phyloP scores from a whole-genome alignment of 2,329 filamentous ascomycete genomes.

The Lecanicillium sp. region DNA sequence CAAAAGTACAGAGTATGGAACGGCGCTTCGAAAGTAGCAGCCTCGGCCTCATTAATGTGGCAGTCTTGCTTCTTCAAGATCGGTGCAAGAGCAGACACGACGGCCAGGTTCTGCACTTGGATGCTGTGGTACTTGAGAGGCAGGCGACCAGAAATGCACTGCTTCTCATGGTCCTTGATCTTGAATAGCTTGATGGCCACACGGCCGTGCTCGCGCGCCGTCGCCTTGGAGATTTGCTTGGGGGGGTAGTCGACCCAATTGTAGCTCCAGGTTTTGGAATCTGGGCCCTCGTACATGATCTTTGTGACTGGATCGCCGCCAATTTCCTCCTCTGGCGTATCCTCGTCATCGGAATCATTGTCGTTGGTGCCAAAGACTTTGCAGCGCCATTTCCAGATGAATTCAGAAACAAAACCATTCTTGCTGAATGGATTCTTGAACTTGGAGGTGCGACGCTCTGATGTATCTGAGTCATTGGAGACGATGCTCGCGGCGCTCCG shows the following conservation, averaged over 20 bases:
- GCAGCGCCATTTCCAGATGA: constrained; percentile 27
- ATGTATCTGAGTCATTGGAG: not conserved
- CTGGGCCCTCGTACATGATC: constrained; percentile 34
- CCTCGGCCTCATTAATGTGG: constrained; percentile 32
- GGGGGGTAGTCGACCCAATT: constrained; percentile 38
- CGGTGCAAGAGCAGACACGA: constrained; percentile 37
- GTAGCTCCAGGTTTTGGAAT: constrained; percentile 19
- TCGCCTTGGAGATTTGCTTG: constrained; percentile 34
- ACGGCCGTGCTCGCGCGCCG: constrained; percentile 29
- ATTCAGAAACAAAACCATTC: constrained; percentile 20
- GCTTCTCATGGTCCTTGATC: constrained; percentile 37
- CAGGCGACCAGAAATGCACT: constrained; percentile 31
- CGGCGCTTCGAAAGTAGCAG: constrained; percentile 31
- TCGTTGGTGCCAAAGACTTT: constrained; percentile 22
- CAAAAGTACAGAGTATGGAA: constrained; percentile 40
- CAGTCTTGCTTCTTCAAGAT: constrained; percentile 37
- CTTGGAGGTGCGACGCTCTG: not conserved
- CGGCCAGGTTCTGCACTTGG: constrained; percentile 36
- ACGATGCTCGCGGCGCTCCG: not conserved
- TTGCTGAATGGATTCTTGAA: constrained; percentile 2
- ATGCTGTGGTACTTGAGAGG: constrained; percentile 35
- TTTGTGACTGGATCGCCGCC: constrained; percentile 29
- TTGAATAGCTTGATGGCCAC: constrained; percentile 42
- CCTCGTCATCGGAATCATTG: constrained; percentile 16
- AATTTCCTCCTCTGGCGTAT: constrained; percentile 17